A percentile compares a stretch with the other conserved stretches of the same genome.
phyloP scores from a whole-genome alignment of 805 yeast species.

The Candida anglica region DNA sequence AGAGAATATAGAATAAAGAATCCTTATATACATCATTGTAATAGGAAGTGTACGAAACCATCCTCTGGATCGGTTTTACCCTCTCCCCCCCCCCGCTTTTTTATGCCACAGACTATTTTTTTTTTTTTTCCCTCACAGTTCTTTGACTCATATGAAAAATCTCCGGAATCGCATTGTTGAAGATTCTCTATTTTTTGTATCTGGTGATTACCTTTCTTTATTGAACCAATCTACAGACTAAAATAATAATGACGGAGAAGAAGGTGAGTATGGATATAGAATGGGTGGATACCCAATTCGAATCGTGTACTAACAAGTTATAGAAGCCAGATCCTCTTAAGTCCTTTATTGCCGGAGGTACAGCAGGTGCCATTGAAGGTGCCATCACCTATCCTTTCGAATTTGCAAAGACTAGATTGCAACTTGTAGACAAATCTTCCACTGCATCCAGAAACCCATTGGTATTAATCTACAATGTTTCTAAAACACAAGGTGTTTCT shows the following conservation, averaged over 20 bases:
- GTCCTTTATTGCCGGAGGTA: slow-evolving; percentile 92
- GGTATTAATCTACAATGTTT: slow-evolving; percentile 69
- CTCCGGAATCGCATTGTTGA: too few species aligned
- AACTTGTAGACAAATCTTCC: slow-evolving; percentile 64
- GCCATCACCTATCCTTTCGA: slow-evolving; percentile 92
- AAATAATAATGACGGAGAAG: slow-evolving; percentile 2
- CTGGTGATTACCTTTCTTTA: too few species aligned
- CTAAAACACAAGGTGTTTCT: slow-evolving; percentile 70
- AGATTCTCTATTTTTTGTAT: too few species aligned
- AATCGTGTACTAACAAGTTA: slow-evolving; percentile 9
- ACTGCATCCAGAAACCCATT: slow-evolving; percentile 79
- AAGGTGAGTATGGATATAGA: background rate
- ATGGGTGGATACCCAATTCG: background rate
- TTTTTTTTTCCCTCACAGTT: background rate
- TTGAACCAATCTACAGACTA: too few species aligned
- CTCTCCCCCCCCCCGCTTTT: too few species aligned
- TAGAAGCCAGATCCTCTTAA: slow-evolving; percentile 63
- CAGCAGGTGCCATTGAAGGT: slow-evolving; percentile 96
- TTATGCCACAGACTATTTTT: background rate
- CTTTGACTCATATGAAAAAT: too few species aligned
- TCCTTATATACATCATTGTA: background rate
- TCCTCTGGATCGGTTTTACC: too few species aligned
- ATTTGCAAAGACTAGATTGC: slow-evolving; percentile 92
- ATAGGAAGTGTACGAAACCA: too few species aligned
- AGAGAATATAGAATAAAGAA: background rate